Conservation (phyloP, 148 eudicot genomes). For the Rhododendron simsii region DNA sequence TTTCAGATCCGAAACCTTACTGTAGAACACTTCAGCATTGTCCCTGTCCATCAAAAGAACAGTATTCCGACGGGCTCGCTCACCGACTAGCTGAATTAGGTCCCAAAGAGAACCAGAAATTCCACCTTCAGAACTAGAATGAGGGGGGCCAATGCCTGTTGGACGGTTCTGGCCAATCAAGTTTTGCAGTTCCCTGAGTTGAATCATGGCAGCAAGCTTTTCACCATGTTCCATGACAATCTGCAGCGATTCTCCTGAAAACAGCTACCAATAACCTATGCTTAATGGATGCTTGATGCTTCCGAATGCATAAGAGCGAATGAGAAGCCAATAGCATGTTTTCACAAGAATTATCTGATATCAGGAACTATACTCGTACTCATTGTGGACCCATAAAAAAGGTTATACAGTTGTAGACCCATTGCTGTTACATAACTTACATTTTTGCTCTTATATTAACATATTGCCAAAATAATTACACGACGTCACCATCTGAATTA, state of each 20-base stretch:
- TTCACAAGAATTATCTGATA: neutral
- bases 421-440: neutral
- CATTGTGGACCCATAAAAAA: neutral
- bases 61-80: conserved; percentile 77
- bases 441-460: neutral
- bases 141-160: conserved; percentile 35
- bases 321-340: neutral
- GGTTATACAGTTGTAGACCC: neutral
- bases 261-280: neutral
- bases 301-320: neutral
- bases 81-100: conserved; percentile 89
- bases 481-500: neutral
- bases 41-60: conserved; percentile 98
- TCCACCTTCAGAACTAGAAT: conserved; percentile 39
- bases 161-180: conserved; percentile 57
- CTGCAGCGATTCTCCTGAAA: conserved; percentile 80
- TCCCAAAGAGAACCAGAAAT: conserved; percentile 89
- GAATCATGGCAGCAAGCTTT: conserved; percentile 86
- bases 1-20: conserved; percentile 88
- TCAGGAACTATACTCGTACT: neutral
- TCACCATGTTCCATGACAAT: conserved; percentile 95
- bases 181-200: conserved; percentile 77
- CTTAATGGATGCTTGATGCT: neutral
- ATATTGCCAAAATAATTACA: neutral
- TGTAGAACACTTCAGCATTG: conserved; percentile 91